phyloP scores from a whole-genome alignment of 2,329 filamentous ascomycete species.

The Ascochyta fabae region DNA sequence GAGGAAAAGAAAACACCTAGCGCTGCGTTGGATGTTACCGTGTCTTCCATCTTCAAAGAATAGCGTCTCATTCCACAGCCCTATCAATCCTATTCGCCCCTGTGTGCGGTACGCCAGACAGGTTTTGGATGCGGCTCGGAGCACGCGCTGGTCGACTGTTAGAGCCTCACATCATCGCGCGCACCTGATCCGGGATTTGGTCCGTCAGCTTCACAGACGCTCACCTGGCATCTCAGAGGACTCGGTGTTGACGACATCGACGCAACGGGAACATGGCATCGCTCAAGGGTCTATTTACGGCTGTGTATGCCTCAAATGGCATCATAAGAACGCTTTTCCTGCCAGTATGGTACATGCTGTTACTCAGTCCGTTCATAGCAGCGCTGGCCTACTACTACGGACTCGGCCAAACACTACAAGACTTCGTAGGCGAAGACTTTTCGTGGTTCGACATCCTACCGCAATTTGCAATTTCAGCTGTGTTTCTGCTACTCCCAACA shows the following conservation, averaged over 20 bases:
- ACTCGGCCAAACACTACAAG: conserved; percentile 26
- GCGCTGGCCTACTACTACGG: conserved; percentile 31
- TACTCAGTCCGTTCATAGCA: conserved; percentile 41
- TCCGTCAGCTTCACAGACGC: conserved; percentile 2
- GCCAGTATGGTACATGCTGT: conserved; percentile 40
- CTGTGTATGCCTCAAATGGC: conserved; percentile 42
- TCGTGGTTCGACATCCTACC: conserved; percentile 39
- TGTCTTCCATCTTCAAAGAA: conserved; percentile 2
- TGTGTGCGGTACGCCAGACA: conserved; percentile 6
- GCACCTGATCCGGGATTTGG: conserved; percentile 7
- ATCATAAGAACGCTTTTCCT: conserved; percentile 44
- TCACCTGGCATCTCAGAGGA: conserved; percentile 3
- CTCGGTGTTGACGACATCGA: conserved; percentile 7
- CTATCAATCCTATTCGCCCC: conserved; percentile 14
- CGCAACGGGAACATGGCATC: conserved; percentile 34
- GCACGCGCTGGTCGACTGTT: background rate
- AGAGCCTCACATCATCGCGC: conserved; percentile 10
- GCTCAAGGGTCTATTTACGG: conserved; percentile 42
- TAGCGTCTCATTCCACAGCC: conserved; percentile 15
- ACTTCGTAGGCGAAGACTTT: conserved; percentile 31
- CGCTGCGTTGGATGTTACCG: conserved; percentile 10
- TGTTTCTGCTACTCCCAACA: conserved; percentile 39
- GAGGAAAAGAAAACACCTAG: conserved; percentile 6
- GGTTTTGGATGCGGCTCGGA: conserved; percentile 11
- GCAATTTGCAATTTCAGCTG: conserved; percentile 36